Base-by-base conservation (phyloP, 139 green algal species). In the Limnomonas spitsbergensis region DNA sequence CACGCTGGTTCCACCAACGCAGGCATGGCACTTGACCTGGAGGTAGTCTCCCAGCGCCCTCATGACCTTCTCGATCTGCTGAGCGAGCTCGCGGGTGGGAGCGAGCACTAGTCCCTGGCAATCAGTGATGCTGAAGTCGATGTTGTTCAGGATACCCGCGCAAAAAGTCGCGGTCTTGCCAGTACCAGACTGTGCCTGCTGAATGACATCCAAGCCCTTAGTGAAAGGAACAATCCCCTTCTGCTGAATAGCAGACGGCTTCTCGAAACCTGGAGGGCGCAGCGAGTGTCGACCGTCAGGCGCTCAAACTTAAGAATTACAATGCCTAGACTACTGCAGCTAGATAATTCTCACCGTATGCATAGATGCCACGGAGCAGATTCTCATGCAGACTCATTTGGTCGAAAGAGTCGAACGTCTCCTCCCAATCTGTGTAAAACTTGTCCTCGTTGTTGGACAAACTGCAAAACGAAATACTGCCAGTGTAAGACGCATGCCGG, bases 31-130 rank as follows among this genome's bases (percentile, higher is more conserved):
- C 91, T 98, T 98, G 78, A 99, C 94, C 86, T 94, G 88, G 40
- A 98, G 92, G 89, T 98, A 99, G 90, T 99, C 96, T 53, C 96
- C 96, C 71, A 99, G 87, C 29, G 96, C 93, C 77, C 95, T 86
- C 92, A 98, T 97, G 69, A 99, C 96, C 90, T 99, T 99, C 89
- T 99, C 96, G 61, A 99, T 99, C 92, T 99, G 96, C 91, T 99
- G 96, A 9, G 96, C 96, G 86, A 99, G 89, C 92, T 99, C 96
- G 77, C 96, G 93, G 9, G 96, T 99, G 66, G 96, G 96, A 1
- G 96, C 96, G 71, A 99, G 91, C 73, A 99, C 96, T 53, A 99
- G 93, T 24, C 89, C 96, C 92, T 98, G 94, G 90, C 95, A 98
- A 82, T 98, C 92, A 27, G 89, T 76, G 35, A 94, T 66, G 40